Evolutionary conservation across 2,329 filamentous ascomycete species (phyloP), one percentile per base, ranked within the genome.

Genomic region (Cladophialophora immunda): DNA sequence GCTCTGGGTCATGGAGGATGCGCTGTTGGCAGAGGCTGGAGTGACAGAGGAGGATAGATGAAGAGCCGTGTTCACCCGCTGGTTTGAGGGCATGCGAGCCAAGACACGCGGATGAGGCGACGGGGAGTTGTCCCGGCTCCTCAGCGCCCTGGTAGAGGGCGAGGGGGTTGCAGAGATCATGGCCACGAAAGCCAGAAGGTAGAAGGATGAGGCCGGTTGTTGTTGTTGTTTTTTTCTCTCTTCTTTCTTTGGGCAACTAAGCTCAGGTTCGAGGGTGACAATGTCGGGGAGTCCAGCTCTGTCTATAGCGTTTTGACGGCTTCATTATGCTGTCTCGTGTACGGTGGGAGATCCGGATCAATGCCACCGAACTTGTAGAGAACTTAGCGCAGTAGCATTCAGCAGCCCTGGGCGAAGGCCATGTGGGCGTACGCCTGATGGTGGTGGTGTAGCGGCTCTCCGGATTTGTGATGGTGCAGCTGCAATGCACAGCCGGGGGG

Each of bases 211-310:
- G n/a, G 27, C n/a, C n/a, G n/a, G n/a, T n/a, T n/a, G n/a, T n/a
- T n/a, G n/a, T n/a, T n/a, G n/a, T n/a, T n/a, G 27, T 38, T 60
- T 52, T 50, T 11, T n/a, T 29, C 5, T 41, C 45, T 55, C 11
- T 13, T 22, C 29, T 29, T 34, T 34, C 7, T 41, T n/a, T 34
- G 9, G 8, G 38, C 19, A 17, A 38, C 25, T 17, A 15, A 54
- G 34, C 22, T 66, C 55, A 68, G 29, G 60, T 30, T 64, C 47
- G 63, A 59, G 27, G n/a, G 45, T 65, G 57, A 52, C 56, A 50
- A 57, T 54, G 38, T 36, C 65, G 55, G 60, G 66, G 69, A 71
- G 69, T 71, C 69, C 69, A 71, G 69, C 69, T 71, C 69, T 70
- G 65, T 65, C 27, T 68, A 61, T 61, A 57, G 55, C 61, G 36